Base-by-base conservation (phyloP, 2,329 filamentous ascomycete species). In the Whalleya microplaca region DNA sequence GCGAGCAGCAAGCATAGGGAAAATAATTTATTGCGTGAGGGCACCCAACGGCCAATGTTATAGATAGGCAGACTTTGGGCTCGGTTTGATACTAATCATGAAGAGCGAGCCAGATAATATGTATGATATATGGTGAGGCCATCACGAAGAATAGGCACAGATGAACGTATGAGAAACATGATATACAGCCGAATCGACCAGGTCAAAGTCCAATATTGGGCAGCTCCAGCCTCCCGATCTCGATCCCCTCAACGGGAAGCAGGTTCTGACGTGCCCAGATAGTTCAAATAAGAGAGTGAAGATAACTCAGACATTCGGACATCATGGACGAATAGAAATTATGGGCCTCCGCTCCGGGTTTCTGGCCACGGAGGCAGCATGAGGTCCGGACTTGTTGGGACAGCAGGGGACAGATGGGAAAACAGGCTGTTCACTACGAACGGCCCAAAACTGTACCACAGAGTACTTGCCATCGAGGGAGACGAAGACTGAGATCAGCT, bases 61-160 rank as follows among this genome's bases (percentile, higher is more conserved):
- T 23, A 21, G 20, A 27, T 23, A 21, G 20, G 37, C 43, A 40
- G 23, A 40, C 27, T 49, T 37, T 29, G 21, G 40, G 14, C 20
- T 27, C 41, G 21, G 29, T 43, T 45, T 45, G 21, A 50, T 50
- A 51, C 32, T 37, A 48, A 47, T 37, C 27, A 53, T 48, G 7
- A 53, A 53, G 29, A 43, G 29, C 55, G 29, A 43, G 29, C 55
- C 41, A 20, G 47, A 45, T 43, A 42, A 53, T 40, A 43, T 29
- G 46, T 55, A 55, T 52, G 43, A 21, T 14, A 52, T 51, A 37
- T 16, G 29, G 45, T 10, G 43, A 43, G 18, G 23, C 32, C 14
- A 42, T 48, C 50, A 45, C 21, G 14, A 43, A 14, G 40, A 42
- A 37, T 27, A 42, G 21, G 21, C 37, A 21, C 21, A 21, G 21